Evolutionary conservation across 176 grass and related monocot genomes (phyloP).

Genomic region (Areca catechu): DNA sequence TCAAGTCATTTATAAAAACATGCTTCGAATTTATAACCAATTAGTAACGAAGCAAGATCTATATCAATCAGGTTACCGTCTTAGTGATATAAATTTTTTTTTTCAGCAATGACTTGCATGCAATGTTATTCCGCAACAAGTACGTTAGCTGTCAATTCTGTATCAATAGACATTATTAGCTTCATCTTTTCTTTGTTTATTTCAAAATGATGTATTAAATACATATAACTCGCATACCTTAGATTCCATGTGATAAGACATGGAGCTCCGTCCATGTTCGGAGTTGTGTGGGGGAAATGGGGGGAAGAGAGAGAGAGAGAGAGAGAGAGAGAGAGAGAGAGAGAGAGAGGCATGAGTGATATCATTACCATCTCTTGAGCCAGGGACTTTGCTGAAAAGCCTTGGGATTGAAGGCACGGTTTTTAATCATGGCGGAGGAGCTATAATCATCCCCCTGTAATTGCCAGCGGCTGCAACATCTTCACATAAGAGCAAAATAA

Average conservation of each 20-base stretch:
- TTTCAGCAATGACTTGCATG: too few relatives aligned
- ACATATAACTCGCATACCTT: slow-evolving; percentile 14
- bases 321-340: slow-evolving; percentile 3
- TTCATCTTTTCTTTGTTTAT: too few relatives aligned
- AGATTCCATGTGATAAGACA: slow-evolving; percentile 39
- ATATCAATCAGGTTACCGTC: too few relatives aligned
- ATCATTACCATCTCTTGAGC: slow-evolving; percentile 26
- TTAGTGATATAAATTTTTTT: too few relatives aligned
- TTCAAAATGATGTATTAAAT: too few relatives aligned
- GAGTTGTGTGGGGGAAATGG: not conserved
- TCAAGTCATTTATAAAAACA: too few relatives aligned
- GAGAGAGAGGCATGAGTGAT: slow-evolving; percentile 5
- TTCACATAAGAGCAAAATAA: not conserved
- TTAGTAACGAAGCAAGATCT: too few relatives aligned
- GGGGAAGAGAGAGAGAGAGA: not conserved
- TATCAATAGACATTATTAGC: too few relatives aligned
- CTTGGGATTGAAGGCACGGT: slow-evolving; percentile 25
- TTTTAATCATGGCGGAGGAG: slow-evolving; percentile 5
- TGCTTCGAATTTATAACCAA: too few relatives aligned
- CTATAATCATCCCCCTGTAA: slow-evolving; percentile 34
- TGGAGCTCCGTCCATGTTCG: slow-evolving; percentile 11
- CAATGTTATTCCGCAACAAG: too few relatives aligned
- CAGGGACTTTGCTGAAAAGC: slow-evolving; percentile 22
- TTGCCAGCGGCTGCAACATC: slow-evolving; percentile 22
- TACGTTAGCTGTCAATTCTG: too few relatives aligned